phyloP scores from a whole-genome alignment of 2,329 filamentous ascomycete species.

The Albophoma yamanashiensis region DNA sequence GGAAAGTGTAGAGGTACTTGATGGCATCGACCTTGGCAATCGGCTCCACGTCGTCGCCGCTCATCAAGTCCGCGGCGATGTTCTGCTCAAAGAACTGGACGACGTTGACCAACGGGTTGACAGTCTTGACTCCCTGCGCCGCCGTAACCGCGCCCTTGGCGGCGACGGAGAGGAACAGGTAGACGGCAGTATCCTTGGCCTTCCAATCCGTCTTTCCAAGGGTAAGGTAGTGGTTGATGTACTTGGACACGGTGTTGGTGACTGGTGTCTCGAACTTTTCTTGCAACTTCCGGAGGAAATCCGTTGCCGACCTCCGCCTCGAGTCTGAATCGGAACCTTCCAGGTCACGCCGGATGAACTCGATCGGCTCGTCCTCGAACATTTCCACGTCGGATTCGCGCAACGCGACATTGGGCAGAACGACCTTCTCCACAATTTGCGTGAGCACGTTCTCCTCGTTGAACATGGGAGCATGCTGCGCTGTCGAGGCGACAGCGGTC shows the following conservation, averaged over 20 bases:
- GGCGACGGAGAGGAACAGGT: slow-evolving; percentile 88
- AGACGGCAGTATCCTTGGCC: slow-evolving; percentile 95
- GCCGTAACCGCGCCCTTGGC: slow-evolving; percentile 83
- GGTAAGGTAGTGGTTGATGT: slow-evolving; percentile 77
- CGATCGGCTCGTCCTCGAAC: slow-evolving; percentile 97
- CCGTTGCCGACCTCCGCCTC: slow-evolving; percentile 79
- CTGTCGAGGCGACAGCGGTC: slow-evolving; percentile 73
- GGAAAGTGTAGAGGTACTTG: slow-evolving; percentile 95
- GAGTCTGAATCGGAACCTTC: slow-evolving; percentile 97
- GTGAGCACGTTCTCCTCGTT: slow-evolving; percentile 69
- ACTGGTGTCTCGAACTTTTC: slow-evolving; percentile 80
- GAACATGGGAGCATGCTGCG: slow-evolving; percentile 73
- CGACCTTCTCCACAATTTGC: slow-evolving; percentile 91
- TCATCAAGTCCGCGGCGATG: slow-evolving; percentile 78
- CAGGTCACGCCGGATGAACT: slow-evolving; percentile 90
- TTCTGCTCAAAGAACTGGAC: slow-evolving; percentile 92
- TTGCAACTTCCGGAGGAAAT: slow-evolving; percentile 83
- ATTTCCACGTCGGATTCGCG: slow-evolving; percentile 90
- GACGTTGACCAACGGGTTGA: slow-evolving; percentile 80
- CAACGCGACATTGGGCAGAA: slow-evolving; percentile 83
- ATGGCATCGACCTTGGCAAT: slow-evolving; percentile 96
- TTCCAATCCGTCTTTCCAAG: slow-evolving; percentile 84
- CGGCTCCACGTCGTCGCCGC: slow-evolving; percentile 57
- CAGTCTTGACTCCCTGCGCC: slow-evolving; percentile 79
- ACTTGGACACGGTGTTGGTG: slow-evolving; percentile 75